Evolutionary conservation across 495 filamentous ascomycete genomes (phyloP), one percentile per base, ranked within the genome.

Genomic region (Aspergillus avenaceus): DNA sequence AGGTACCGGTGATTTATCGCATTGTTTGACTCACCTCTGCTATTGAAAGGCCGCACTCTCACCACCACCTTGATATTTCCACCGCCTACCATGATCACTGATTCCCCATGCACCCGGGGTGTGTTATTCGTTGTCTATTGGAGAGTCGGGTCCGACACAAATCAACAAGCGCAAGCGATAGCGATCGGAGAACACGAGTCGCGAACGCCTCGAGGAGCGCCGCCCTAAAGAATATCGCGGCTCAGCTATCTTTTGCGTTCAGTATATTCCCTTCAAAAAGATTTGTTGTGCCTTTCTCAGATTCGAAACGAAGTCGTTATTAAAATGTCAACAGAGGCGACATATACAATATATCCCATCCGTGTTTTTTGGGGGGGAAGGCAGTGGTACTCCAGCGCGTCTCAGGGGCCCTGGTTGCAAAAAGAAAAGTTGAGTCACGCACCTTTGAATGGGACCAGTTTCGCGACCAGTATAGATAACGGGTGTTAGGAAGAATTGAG

Each of bases 31-130:
- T 16, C 74, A 92, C 91, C 92, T 90, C 91, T 84, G 58, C 79
- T 79, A 69, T 96, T 96, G 70, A 96, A 97, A 25, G 92, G 91
- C 63, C 92, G 83, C 50, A 84, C 80, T 72, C 93, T 83, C 74
- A 99, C 93, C 79, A 99, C 93, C 75, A 99, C 93, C 87, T 97
- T 99, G 69, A 99, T 99, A 66, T 99, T 99, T 70, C 93, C 93
- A 68, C 87, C 91, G 49, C 85, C 87, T 51, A 86, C 79, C 86
- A 90, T 91, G 68, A 58, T 74, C 64, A 29, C 38, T 58, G 58
- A 62, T 67, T 49, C 62, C 61, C 67, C 69, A 71, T 72, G 54
- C 56, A 73, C 64, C 41, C 47, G 59, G 55, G 51, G 26, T 12
- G 45, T 41, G 52, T 61, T 51, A 45, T 47, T 41, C 45, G 37